These are phyloP conservation scores for Botryosphaeria dothidea DNA, from an alignment of 2,329 filamentous ascomycete genomes.

Conservation along the genomic window DNA sequence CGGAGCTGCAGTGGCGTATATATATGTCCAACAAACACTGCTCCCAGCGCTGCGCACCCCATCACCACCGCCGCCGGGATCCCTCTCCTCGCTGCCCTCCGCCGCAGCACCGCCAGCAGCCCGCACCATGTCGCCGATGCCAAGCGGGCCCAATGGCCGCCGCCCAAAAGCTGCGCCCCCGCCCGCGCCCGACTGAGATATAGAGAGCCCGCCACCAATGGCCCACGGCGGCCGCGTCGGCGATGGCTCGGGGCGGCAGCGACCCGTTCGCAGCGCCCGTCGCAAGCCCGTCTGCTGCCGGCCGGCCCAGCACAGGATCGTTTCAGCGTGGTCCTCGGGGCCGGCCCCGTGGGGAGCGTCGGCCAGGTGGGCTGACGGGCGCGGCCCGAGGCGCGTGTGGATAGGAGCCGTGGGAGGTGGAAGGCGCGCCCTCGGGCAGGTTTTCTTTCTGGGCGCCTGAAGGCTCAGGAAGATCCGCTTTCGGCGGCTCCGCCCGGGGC, in stretches of 20 bases:
- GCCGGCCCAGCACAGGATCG: neutral
- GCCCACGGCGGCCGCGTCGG: neutral
- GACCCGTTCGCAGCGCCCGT: neutral
- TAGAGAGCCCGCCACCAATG: neutral
- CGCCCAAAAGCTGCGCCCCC: no score
- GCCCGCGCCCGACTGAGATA: neutral
- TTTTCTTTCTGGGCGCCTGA: neutral
- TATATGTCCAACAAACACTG: neutral
- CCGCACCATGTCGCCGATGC: neutral
- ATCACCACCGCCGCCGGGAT: neutral
- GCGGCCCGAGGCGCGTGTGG: neutral
- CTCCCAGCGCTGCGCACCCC: neutral
- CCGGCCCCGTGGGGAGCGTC: neutral
- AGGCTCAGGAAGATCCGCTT: neutral
- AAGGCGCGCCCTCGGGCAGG: neutral
- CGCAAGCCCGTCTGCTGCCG: neutral
- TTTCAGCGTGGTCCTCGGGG: neutral
- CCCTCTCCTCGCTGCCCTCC: neutral
- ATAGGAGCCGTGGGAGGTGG: neutral
- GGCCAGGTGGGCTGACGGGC: neutral
- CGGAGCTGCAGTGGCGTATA: neutral
- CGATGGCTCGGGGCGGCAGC: neutral
- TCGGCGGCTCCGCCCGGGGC: constrained; percentile 2
- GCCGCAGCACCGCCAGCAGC: neutral
- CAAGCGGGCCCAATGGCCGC: no score